Evolutionary conservation across 2,329 filamentous ascomycete genomes (phyloP).

Genomic region (Hortaea werneckii): DNA sequence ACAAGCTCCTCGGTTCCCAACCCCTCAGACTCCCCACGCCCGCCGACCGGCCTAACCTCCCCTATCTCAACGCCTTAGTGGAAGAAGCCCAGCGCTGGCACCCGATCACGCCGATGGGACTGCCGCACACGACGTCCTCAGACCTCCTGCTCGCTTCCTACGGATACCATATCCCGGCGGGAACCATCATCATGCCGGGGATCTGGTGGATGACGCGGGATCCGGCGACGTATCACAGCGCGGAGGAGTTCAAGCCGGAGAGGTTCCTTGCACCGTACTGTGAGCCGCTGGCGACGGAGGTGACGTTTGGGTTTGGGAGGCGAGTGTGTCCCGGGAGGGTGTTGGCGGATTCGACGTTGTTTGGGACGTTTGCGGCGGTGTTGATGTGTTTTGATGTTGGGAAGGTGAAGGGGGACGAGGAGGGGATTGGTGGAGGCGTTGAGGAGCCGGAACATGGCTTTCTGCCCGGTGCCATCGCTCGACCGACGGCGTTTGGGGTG

Average conservation of each 20-base stretch:
- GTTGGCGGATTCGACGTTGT: slow-evolving; percentile 28
- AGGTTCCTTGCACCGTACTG: slow-evolving; percentile 27
- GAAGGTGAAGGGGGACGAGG: background rate
- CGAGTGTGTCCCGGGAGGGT: slow-evolving; percentile 15
- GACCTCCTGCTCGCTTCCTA: slow-evolving; percentile 24
- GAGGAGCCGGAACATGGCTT: background rate
- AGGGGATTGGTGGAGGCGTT: background rate
- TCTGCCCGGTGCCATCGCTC: background rate
- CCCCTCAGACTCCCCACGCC: slow-evolving; percentile 36
- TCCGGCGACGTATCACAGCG: slow-evolving; percentile 10
- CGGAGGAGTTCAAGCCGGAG: slow-evolving; percentile 34
- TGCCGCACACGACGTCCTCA: slow-evolving; percentile 22
- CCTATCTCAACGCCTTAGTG: slow-evolving; percentile 24
- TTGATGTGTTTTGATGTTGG: slow-evolving; percentile 36
- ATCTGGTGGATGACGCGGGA: slow-evolving; percentile 33
- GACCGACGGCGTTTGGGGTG: background rate
- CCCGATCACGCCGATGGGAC: slow-evolving; percentile 19
- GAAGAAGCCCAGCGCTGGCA: slow-evolving; percentile 26
- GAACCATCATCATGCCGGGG: slow-evolving; percentile 27
- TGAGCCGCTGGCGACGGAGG: slow-evolving; percentile 12
- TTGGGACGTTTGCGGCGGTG: slow-evolving; percentile 32
- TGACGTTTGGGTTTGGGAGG: slow-evolving; percentile 19
- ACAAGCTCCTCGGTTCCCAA: slow-evolving; percentile 29
- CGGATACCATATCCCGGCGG: slow-evolving; percentile 32
- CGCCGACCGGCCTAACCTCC: slow-evolving; percentile 10